Conservation (phyloP, 2,329 filamentous ascomycete species). For the Dendryphion nanum region DNA sequence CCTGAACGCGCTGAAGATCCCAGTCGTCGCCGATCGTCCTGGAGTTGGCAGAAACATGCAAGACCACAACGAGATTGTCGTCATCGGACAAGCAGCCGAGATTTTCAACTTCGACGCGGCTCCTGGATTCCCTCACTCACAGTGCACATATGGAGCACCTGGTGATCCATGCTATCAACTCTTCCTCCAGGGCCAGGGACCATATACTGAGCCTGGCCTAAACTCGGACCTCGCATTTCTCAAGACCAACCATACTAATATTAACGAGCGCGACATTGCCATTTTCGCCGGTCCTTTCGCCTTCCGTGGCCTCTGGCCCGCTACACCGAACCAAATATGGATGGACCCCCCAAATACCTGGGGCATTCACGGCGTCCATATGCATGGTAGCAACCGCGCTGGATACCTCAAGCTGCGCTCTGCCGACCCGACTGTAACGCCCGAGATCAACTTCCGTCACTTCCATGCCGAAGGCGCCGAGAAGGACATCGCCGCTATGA, state of each 20-base stretch:
- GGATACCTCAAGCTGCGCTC: conserved; percentile 61
- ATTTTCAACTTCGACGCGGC: conserved; percentile 3
- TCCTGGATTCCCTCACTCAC: conserved; percentile 6
- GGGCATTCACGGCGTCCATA: conserved; percentile 55
- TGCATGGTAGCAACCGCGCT: conserved; percentile 58
- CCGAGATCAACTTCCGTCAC: conserved; percentile 49
- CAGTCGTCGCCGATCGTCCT: conserved; percentile 50
- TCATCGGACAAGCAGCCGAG: conserved; percentile 49
- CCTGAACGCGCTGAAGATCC: conserved; percentile 53
- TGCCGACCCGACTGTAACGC: conserved; percentile 59
- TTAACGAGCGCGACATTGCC: conserved; percentile 49
- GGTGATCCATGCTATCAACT: conserved; percentile 18
- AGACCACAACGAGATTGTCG: conserved; percentile 38
- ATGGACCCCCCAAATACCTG: conserved; percentile 11
- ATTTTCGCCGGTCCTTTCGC: conserved; percentile 49
- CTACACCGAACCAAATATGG: no score
- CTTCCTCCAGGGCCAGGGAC: conserved; percentile 15
- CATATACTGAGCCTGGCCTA: conserved; percentile 43
- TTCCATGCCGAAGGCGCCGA: conserved; percentile 51
- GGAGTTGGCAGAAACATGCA: conserved; percentile 21
- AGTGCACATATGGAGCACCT: conserved; percentile 19
- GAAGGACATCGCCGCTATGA: conserved; percentile 51
- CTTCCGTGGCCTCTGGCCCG: conserved; percentile 48
- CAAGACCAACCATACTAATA: conserved; percentile 38
- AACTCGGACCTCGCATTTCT: conserved; percentile 52